phyloP scores from a whole-genome alignment of 2,329 filamentous ascomycete genomes.

The Ophiostoma australiae region DNA sequence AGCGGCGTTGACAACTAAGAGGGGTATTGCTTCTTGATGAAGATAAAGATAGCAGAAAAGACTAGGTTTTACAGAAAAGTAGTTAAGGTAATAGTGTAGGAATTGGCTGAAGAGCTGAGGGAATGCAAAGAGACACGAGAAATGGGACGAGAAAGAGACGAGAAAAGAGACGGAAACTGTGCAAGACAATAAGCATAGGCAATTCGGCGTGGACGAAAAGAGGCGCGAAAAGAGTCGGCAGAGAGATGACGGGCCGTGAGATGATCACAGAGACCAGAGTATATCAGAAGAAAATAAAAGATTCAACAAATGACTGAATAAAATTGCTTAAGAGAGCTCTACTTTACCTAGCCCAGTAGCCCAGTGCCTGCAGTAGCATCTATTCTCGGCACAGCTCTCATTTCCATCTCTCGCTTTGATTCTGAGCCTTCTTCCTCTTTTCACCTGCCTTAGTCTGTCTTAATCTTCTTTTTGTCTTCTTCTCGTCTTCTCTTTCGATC shows the following conservation, averaged over 20 bases:
- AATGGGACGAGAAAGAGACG: neutral
- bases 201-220: neutral
- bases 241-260: neutral
- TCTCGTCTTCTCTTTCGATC: neutral
- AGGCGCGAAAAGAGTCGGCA: neutral
- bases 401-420: neutral
- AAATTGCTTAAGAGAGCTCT: neutral
- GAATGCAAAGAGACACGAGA: neutral
- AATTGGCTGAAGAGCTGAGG: neutral
- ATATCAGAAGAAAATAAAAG: neutral
- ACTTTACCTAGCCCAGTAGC: neutral
- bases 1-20: neutral
- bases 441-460: too few species aligned
- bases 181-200: neutral
- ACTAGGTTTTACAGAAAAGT: neutral
- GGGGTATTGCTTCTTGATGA: neutral
- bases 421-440: neutral
- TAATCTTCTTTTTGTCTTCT: neutral
- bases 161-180: neutral
- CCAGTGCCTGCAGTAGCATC: neutral
- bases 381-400: neutral
- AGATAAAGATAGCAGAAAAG: neutral
- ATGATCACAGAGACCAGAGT: neutral
- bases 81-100: neutral
- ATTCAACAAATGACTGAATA: neutral